Conservation (phyloP, 2,329 filamentous ascomycete species). For the Colletotrichum karsti region DNA sequence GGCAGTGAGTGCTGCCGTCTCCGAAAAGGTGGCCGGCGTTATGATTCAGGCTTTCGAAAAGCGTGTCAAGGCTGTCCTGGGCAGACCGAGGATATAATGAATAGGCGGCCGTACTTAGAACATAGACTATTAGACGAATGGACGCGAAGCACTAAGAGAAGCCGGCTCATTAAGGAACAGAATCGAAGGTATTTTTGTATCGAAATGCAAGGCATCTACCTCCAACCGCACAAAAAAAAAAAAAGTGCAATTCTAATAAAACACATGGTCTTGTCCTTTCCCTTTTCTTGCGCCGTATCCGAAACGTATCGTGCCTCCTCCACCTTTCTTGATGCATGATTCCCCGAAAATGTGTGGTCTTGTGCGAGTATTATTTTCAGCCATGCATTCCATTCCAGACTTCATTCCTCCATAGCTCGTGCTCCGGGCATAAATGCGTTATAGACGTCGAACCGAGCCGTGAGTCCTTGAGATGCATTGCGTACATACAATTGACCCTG, state of each 20-base stretch:
- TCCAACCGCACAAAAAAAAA: not conserved
- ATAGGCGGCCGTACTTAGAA: not conserved
- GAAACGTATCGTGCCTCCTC: not conserved
- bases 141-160: not conserved
- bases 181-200: not conserved
- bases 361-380: not conserved
- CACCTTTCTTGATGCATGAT: constrained; percentile 14
- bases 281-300: constrained; percentile 5
- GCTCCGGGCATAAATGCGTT: constrained; percentile 31
- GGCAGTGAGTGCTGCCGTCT: constrained; percentile 81
- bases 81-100: constrained; percentile 25
- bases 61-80: constrained; percentile 71
- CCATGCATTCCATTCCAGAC: not conserved
- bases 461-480: constrained; percentile 12
- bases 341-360: not conserved
- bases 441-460: constrained; percentile 14
- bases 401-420: constrained; percentile 25
- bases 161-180: not conserved
- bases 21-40: constrained; percentile 82
- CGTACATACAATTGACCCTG: not conserved
- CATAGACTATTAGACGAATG: not conserved
- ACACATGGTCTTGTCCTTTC: constrained; percentile 1
- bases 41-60: constrained; percentile 97
- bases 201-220: not conserved
- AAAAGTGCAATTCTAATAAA: not conserved